Base-by-base conservation (phyloP, 257 asterid genomes). In the Forsythia viridissima region DNA sequence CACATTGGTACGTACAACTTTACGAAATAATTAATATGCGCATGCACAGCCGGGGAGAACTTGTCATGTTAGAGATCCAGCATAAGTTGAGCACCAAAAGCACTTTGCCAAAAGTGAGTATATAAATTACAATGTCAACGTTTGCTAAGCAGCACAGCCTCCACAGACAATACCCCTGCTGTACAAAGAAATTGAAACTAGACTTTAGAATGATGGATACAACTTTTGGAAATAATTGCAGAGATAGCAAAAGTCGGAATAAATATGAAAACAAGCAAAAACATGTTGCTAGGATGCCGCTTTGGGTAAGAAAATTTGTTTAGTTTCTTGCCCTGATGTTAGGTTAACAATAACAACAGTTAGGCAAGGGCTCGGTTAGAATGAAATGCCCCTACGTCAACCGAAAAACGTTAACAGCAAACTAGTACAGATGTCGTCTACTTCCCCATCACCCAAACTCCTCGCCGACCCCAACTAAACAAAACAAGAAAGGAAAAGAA, bases 141-240 rank as follows among this genome's bases (percentile, higher is more conserved):
- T 52, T 39, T 10, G 15, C 86, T 84, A 93, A 75, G 88, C 95
- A 70, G 73, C 88, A 72, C 97, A 91, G 11, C 98, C 97, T 18
- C 98, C 92, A 57, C 98, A 94, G 30, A 90, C 89, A 46, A 92
- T 82, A 5, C 92, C 91, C 90, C 92, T 88, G 82, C 95, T 87
- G 84, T 48, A 57, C 16, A 6, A 57, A 15, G 34, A 12, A 78
- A 59, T 57, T 6, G 34, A 30, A 75, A 77, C 18, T 13, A 40
- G 0, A 15, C 73, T 34, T 70, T 71, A 79, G 72, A 34, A 9
- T 8, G 15, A 40, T 13, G 9, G 18, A 72, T 34, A 15, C 30
- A 4, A 48, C 10, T 2, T 20, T 36, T 77, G 38, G 55, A n/a
- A 57, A 57, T 57, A 16, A 36, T n/a, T 67, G 13, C n/a, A 16